Base-by-base conservation (phyloP, 2,329 filamentous ascomycete species). In the Chlorencoelia australis region DNA sequence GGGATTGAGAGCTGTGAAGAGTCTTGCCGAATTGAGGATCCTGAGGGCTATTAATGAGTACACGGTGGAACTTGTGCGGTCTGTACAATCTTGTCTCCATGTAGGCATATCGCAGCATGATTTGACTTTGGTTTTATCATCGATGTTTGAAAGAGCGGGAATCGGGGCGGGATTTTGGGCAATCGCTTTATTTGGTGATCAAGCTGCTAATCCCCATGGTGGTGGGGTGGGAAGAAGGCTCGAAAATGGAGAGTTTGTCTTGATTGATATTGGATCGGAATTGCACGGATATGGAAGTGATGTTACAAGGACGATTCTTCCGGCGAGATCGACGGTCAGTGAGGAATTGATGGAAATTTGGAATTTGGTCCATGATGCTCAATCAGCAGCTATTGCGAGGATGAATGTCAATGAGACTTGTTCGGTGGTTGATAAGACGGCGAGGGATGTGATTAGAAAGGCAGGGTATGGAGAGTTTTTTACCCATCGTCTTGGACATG, bases 231-330 rank as follows among this genome's bases (percentile, higher is more conserved):
- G 68, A 1, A 69, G 71, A 45, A 61, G 62, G 30, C 55, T 76
- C 6, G 64, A 63, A 2, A 46, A 65, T 15, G 68, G 71, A 19
- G 73, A 65, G 24, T 73, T 79, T 57, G 58, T 79, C 0, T 59
- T 79, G 8, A 76, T 79, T 26, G 74, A 79, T 42, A 73, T 79
- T 4, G 73, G 64, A 26, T 52, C 39, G 0, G 72, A 75, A 47
- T 66, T 75, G 15, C 61, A 71, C 24, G 71, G 72, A 1, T 79
- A 79, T 51, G 73, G 68, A 2, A 76, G 71, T 4, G 73, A 79
- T 47, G 73, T 79, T 6, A 75, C 70, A 42, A 66, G 75, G 7
- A 76, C 70, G 18, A 78, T 79, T 54, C 28, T 52, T 11, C 47
- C 50, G 2, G 5, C 28, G 1, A 38, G 37, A 19, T 44, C 42